Percentiles rank a stretch among this genome's conserved stretches.
phyloP scores from a whole-genome alignment of 805 yeast genomes.

The Pichia kluyveri region DNA sequence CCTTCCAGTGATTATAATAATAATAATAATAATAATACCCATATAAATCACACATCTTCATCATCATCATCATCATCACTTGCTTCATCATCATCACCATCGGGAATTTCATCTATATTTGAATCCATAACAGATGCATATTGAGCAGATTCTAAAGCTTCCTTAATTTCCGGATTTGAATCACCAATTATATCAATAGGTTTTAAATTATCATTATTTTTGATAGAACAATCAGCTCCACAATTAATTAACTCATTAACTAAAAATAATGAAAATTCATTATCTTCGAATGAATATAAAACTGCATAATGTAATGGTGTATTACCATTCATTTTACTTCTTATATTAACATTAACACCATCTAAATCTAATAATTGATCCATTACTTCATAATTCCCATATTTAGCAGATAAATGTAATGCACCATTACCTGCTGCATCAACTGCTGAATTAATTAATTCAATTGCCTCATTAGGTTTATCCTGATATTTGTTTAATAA shows the following conservation, averaged over 20 bases:
- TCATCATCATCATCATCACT: conserved; percentile 18
- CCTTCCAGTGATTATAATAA: background rate
- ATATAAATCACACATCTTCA: background rate
- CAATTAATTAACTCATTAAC: conserved; percentile 81
- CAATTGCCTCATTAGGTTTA: conserved; percentile 31
- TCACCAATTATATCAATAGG: conserved; percentile 59
- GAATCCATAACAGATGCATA: conserved; percentile 45
- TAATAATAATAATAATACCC: too few relatives aligned
- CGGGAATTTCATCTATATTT: conserved; percentile 29
- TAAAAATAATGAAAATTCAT: conserved; percentile 74
- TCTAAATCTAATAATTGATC: conserved; percentile 78
- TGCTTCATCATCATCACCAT: conserved; percentile 26
- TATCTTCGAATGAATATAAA: conserved; percentile 64
- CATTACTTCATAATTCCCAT: conserved; percentile 81
- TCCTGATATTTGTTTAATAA: conserved; percentile 31
- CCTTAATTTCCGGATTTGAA: conserved; percentile 47
- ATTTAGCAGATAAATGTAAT: conserved; percentile 70
- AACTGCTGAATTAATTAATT: conserved; percentile 56
- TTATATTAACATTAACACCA: conserved; percentile 85
- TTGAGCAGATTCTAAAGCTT: conserved; percentile 74
- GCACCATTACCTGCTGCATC: conserved; percentile 77
- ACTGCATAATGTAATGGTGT: conserved; percentile 89
- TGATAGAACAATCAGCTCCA: conserved; percentile 71
- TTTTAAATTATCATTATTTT: conserved; percentile 54
- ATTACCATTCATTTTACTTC: conserved; percentile 61